Conservation (phyloP, 257 asterid genomes). For the Paraleonurus japonicus region DNA sequence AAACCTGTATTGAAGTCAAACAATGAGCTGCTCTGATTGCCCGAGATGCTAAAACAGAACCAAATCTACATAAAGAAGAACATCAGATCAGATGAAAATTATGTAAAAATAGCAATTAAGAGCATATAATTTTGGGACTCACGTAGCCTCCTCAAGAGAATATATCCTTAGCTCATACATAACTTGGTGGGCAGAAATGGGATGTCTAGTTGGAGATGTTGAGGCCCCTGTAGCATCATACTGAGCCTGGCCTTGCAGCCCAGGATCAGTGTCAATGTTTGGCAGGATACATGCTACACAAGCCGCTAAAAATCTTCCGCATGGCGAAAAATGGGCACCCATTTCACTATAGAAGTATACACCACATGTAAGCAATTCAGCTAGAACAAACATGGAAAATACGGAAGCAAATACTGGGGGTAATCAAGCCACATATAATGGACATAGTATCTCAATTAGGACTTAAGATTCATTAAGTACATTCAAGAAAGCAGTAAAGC, state of each 20-base stretch:
- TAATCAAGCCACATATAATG: constrained; percentile 3
- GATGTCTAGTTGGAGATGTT: constrained; percentile 98
- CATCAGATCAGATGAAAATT: constrained; percentile 19
- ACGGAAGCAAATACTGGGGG: neutral
- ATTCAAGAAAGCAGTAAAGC: constrained; percentile 7
- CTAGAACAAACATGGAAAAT: neutral
- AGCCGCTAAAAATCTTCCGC: constrained; percentile 94
- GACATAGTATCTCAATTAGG: constrained; percentile 19
- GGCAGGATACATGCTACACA: constrained; percentile 96
- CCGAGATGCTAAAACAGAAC: constrained; percentile 78
- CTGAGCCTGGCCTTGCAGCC: constrained; percentile 61
- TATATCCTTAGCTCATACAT: constrained; percentile 90
- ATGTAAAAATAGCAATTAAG: neutral
- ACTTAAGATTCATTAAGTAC: neutral
- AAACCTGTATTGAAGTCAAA: constrained; percentile 96
- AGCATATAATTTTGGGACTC: constrained; percentile 28
- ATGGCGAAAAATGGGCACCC: constrained; percentile 97
- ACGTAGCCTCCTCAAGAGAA: constrained; percentile 97
- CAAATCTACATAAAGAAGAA: constrained; percentile 60
- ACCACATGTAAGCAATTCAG: constrained; percentile 19
- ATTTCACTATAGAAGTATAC: constrained; percentile 57
- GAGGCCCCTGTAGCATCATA: constrained; percentile 67
- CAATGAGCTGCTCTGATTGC: constrained; percentile 99
- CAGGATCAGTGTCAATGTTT: constrained; percentile 67
- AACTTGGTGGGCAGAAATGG: constrained; percentile 81